phyloP scores from a whole-genome alignment of 2,329 filamentous ascomycete species.

The Epichloe festucae region DNA sequence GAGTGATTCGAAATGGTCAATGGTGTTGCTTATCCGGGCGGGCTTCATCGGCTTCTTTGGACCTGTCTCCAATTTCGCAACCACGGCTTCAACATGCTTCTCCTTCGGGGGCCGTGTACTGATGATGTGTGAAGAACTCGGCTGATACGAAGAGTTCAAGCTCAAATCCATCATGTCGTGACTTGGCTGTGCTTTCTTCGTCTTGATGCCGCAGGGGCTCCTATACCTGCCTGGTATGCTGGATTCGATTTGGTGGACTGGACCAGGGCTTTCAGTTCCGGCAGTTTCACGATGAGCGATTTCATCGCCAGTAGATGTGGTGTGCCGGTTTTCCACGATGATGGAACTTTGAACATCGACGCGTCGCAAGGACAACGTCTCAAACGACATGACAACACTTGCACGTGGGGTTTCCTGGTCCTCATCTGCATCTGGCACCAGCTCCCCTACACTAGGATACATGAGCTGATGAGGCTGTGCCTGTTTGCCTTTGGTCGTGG shows the following conservation, averaged over 20 bases:
- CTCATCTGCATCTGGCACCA: neutral
- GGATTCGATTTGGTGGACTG: neutral
- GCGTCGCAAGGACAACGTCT: neutral
- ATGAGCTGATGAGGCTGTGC: neutral
- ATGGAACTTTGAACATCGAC: neutral
- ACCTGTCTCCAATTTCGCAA: neutral
- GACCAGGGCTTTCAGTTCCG: neutral
- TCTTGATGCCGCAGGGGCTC: neutral
- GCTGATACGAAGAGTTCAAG: neutral
- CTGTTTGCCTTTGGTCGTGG: neutral
- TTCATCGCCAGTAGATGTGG: neutral
- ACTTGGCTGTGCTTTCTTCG: neutral
- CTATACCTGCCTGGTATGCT: neutral
- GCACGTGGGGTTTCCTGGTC: neutral
- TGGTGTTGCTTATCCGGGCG: constrained; percentile 2
- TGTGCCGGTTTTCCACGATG: neutral
- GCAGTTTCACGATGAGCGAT: neutral
- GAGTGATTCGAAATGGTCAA: constrained; percentile 6
- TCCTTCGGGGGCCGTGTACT: neutral
- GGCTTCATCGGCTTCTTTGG: neutral
- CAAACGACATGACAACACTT: neutral
- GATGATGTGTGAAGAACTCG: neutral
- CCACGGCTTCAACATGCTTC: neutral
- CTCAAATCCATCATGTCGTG: neutral
- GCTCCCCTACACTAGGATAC: neutral